These are phyloP conservation scores for Ophiosphaerella korrae DNA, from an alignment of 2,329 filamentous ascomycete species.

Conservation along the genomic window DNA sequence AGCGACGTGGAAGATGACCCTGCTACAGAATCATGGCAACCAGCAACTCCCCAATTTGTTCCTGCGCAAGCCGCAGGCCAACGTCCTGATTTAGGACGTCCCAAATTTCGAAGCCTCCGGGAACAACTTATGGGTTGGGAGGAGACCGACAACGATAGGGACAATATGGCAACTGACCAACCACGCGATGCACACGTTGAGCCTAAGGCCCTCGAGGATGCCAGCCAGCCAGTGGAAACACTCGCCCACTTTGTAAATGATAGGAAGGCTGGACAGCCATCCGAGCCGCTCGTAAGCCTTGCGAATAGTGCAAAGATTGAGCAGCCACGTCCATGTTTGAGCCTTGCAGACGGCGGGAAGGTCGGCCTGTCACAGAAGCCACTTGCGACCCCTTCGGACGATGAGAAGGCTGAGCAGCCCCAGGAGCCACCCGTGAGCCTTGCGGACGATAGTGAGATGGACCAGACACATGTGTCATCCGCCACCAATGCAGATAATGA, in stretches of 20 bases:
- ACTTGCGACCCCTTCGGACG: neutral
- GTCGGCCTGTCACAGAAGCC: neutral
- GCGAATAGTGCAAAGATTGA: neutral
- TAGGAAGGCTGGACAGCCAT: neutral
- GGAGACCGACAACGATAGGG: neutral
- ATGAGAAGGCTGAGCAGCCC: neutral
- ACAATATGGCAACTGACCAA: neutral
- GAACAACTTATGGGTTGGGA: neutral
- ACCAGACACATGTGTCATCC: neutral
- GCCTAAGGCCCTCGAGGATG: neutral
- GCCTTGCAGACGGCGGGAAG: neutral
- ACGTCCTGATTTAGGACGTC: neutral
- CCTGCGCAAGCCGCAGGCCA: neutral
- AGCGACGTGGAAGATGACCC: neutral
- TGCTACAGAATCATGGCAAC: neutral
- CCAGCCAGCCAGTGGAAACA: neutral
- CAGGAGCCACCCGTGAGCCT: neutral
- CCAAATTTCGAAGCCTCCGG: neutral
- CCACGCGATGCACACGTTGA: neutral
- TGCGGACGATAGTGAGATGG: neutral
- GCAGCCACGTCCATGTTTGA: neutral
- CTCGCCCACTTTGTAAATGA: neutral
- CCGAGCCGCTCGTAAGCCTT: neutral
- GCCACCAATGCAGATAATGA: neutral
- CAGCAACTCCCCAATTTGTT: neutral